A percentile compares a stretch with the other conserved stretches of the same genome.
phyloP scores from a whole-genome alignment of 192 early-diverging fungal genomes.

The Coemansia biformis region DNA sequence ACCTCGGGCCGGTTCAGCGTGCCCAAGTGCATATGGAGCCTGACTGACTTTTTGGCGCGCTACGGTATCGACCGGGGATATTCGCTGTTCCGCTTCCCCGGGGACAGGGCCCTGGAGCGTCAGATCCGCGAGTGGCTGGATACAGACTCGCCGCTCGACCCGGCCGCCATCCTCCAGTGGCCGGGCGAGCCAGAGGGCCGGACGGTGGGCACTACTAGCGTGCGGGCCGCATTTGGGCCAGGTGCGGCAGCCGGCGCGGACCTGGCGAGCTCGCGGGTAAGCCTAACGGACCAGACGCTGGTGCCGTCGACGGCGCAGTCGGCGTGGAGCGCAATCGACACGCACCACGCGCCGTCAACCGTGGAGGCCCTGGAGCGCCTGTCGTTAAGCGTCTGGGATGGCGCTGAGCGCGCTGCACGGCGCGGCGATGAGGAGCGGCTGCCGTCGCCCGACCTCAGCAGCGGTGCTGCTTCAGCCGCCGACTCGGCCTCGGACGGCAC shows the following conservation, averaged over 20 bases:
- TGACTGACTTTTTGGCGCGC: slow-evolving; percentile 46
- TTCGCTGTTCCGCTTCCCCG: slow-evolving; percentile 41
- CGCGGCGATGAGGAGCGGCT: background rate
- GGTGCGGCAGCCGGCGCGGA: no score
- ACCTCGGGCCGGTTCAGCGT: slow-evolving; percentile 45
- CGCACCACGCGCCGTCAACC: slow-evolving; percentile 11
- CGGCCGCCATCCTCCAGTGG: slow-evolving; percentile 20
- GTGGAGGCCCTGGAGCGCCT: slow-evolving; percentile 36
- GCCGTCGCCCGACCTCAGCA: background rate
- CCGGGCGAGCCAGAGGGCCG: background rate
- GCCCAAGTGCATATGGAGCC: slow-evolving; percentile 34
- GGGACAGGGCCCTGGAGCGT: slow-evolving; percentile 57
- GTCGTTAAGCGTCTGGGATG: slow-evolving; percentile 17
- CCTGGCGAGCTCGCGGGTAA: slow-evolving; percentile 7
- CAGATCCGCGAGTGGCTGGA: slow-evolving; percentile 81
- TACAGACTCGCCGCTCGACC: slow-evolving; percentile 46
- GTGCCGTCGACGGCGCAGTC: slow-evolving; percentile 26
- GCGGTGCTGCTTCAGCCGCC: no score
- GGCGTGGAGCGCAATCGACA: slow-evolving; percentile 11
- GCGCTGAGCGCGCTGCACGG: background rate
- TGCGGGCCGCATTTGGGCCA: no score
- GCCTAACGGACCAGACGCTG: slow-evolving; percentile 35
- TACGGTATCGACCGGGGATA: slow-evolving; percentile 28
- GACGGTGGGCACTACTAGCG: no score
- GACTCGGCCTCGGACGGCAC: background rate